These are phyloP conservation scores for Wolfiporia cocos DNA, from an alignment of 1,284 basidiomycete species.

Conservation along the genomic window DNA sequence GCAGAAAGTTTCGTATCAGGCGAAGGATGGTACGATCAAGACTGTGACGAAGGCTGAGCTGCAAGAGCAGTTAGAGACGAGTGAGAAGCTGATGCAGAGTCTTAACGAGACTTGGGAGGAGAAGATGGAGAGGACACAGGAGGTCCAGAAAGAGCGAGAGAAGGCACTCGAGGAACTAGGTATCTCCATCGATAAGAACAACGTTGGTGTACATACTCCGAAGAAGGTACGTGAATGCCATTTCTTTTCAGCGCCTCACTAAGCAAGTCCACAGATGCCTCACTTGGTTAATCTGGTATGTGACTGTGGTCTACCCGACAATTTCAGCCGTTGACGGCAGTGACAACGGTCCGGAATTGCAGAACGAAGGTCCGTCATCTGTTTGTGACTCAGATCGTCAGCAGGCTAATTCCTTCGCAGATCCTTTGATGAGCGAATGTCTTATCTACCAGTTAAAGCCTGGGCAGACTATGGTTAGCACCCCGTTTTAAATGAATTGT, in stretches of 20 bases:
- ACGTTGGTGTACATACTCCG: constrained; percentile 97
- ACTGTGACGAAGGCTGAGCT: constrained; percentile 96
- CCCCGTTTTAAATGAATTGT: constrained; percentile 10
- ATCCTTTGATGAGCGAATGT: constrained; percentile 88
- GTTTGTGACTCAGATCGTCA: background rate
- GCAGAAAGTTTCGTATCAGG: constrained; percentile 93
- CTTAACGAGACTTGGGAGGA: constrained; percentile 98
- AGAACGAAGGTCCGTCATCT: constrained; percentile 70
- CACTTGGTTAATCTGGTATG: constrained; percentile 91
- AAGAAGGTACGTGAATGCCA: constrained; percentile 59
- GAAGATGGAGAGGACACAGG: constrained; percentile 89
- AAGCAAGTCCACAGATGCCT: constrained; percentile 60
- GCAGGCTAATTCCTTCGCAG: constrained; percentile 30
- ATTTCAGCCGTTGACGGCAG: background rate
- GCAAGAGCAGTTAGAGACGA: constrained; percentile 94
- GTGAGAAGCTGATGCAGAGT: constrained; percentile 95
- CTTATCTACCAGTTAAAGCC: constrained; percentile 93
- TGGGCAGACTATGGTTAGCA: constrained; percentile 71
- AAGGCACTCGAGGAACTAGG: constrained; percentile 96
- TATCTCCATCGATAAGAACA: constrained; percentile 95
- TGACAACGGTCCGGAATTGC: constrained; percentile 9
- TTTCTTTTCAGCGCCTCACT: constrained; percentile 2
- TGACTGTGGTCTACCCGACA: constrained; percentile 11
- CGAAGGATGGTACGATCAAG: constrained; percentile 91
- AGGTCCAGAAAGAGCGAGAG: constrained; percentile 94